Conservation (phyloP, 257 asterid species). For the Solanum sparsipilum region DNA sequence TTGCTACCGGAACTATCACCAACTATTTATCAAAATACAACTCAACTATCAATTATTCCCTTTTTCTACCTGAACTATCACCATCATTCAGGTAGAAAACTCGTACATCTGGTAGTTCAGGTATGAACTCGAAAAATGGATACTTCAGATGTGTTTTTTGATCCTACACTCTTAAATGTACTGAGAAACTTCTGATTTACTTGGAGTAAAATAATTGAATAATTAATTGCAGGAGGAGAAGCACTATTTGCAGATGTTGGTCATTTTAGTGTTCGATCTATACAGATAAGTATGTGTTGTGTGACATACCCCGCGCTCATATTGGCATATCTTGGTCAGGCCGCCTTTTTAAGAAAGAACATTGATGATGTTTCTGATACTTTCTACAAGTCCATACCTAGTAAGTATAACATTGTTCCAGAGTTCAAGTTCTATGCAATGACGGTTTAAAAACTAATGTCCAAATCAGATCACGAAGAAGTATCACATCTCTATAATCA, state of each 20-base stretch:
- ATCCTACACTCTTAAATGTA: not conserved
- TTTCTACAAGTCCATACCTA: slow-evolving; percentile 47
- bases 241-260: slow-evolving; percentile 69
- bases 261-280: slow-evolving; percentile 45
- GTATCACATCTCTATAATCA: no score
- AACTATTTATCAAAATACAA: no score
- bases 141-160: not conserved
- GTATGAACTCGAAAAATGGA: not conserved
- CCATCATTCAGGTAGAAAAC: not conserved
- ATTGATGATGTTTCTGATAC: slow-evolving; percentile 9
- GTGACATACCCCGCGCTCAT: slow-evolving; percentile 36
- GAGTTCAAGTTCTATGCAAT: no score
- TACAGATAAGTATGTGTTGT: slow-evolving; percentile 44
- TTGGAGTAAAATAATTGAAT: not conserved
- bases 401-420: not conserved
- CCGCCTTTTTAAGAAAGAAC: slow-evolving; percentile 37
- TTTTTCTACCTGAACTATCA: not conserved
- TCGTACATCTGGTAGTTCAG: not conserved
- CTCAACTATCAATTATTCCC: no score
- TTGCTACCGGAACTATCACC: not conserved
- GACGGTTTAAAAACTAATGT: no score
- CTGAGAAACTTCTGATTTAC: not conserved
- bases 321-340: slow-evolving; percentile 47
- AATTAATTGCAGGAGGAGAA: slow-evolving; percentile 36
- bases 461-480: no score